Evolutionary conservation across 805 yeast species (phyloP).

Genomic region (Huiozyma naganishii): DNA sequence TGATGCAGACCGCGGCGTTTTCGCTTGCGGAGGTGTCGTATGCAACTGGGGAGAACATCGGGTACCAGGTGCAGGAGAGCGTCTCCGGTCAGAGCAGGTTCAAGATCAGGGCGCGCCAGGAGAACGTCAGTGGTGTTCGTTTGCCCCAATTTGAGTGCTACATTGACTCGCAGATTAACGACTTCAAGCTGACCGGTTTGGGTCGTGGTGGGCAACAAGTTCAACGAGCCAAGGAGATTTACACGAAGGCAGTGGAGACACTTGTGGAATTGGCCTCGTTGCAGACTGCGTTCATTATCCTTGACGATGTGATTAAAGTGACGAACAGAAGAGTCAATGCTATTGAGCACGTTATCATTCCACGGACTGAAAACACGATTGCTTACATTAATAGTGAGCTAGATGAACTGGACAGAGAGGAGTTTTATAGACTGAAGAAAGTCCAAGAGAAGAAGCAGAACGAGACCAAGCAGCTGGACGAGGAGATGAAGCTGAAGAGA

Average conservation of each 20-base stretch:
- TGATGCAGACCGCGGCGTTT: conserved; percentile 97
- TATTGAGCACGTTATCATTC: conserved; percentile 94
- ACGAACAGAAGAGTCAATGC: conserved; percentile 98
- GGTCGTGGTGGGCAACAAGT: conserved; percentile 99
- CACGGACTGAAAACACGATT: conserved; percentile 94
- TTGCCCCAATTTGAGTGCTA: conserved; percentile 86
- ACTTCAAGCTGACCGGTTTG: conserved; percentile 90
- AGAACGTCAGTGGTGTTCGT: conserved; percentile 91
- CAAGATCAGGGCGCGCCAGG: conserved; percentile 84
- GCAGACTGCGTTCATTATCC: conserved; percentile 91
- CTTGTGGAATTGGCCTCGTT: conserved; percentile 89
- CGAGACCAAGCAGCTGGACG: conserved; percentile 57
- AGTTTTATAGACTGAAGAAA: conserved; percentile 90
- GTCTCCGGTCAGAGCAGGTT: conserved; percentile 77
- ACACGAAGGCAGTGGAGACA: conserved; percentile 94
- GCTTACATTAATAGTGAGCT: conserved; percentile 85
- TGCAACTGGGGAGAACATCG: conserved; percentile 94
- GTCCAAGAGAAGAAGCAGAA: conserved; percentile 90
- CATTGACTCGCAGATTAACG: conserved; percentile 77
- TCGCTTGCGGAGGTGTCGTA: conserved; percentile 94
- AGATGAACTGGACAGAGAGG: conserved; percentile 97
- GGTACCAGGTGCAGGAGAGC: conserved; percentile 90
- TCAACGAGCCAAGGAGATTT: conserved; percentile 84
- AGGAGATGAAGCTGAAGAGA: conserved; percentile 30
- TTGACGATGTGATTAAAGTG: conserved; percentile 95